A percentile compares a stretch with the other conserved stretches of the same genome.
phyloP scores from a whole-genome alignment of 2,329 filamentous ascomycete species.

The Teratosphaeria nubilosa region DNA sequence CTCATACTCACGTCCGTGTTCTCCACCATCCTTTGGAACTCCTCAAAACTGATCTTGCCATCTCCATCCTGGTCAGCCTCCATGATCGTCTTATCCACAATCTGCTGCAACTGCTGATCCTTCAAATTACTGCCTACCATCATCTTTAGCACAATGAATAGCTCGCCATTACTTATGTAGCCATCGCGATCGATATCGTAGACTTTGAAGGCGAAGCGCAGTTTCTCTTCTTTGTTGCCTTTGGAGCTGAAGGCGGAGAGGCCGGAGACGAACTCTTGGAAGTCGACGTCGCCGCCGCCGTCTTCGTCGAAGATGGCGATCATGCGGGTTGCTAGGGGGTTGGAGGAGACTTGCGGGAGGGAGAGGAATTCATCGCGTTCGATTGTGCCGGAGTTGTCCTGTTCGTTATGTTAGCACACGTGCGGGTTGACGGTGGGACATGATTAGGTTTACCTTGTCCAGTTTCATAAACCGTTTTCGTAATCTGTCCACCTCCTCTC shows the following conservation, averaged over 20 bases:
- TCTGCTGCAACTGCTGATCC: slow-evolving; percentile 96
- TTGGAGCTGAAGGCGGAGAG: slow-evolving; percentile 94
- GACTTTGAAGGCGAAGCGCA: slow-evolving; percentile 96
- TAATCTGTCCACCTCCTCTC: slow-evolving; percentile 90
- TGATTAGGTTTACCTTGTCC: slow-evolving; percentile 62
- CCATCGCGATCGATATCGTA: slow-evolving; percentile 99
- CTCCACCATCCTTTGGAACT: slow-evolving; percentile 98
- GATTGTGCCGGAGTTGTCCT: slow-evolving; percentile 98
- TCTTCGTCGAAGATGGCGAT: slow-evolving; percentile 99
- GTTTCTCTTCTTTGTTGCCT: slow-evolving; percentile 98
- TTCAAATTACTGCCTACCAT: slow-evolving; percentile 99
- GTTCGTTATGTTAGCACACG: slow-evolving; percentile 6
- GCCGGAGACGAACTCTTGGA: slow-evolving; percentile 95
- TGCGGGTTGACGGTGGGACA: not conserved
- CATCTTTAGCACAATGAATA: slow-evolving; percentile 99
- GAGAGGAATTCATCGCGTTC: slow-evolving; percentile 97
- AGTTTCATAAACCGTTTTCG: slow-evolving; percentile 98
- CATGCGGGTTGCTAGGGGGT: slow-evolving; percentile 95
- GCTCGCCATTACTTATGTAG: slow-evolving; percentile 96
- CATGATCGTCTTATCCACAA: slow-evolving; percentile 99
- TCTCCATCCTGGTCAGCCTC: slow-evolving; percentile 93
- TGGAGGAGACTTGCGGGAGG: slow-evolving; percentile 93
- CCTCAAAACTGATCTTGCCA: slow-evolving; percentile 97
- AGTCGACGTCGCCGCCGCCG: slow-evolving; percentile 93
- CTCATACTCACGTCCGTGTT: slow-evolving; percentile 67